These are phyloP conservation scores for Dactylellina haptotyla DNA, from an alignment of 2,329 filamentous ascomycete genomes.

Conservation along the genomic window DNA sequence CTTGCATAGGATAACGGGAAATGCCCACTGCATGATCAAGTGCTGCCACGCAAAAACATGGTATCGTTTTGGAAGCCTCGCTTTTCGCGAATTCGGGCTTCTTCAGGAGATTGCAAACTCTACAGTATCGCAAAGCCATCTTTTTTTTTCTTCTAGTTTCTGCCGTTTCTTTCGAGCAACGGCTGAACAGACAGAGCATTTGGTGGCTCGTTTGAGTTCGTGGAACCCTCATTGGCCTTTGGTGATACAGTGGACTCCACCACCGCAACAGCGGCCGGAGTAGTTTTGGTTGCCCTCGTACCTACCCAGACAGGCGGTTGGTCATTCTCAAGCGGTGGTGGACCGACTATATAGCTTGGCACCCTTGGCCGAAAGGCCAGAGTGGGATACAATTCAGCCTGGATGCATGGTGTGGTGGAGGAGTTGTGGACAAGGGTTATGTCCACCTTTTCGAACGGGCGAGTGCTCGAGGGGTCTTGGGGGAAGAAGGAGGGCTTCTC, in stretches of 20 bases:
- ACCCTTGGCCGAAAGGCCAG: slow-evolving; percentile 17
- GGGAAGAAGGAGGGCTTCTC: slow-evolving; percentile 28
- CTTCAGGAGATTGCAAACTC: slow-evolving; percentile 9
- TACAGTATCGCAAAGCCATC: not conserved
- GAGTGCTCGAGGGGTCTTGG: slow-evolving; percentile 50
- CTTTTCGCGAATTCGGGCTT: slow-evolving; percentile 30
- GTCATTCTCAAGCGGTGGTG: slow-evolving; percentile 37
- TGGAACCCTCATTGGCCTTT: slow-evolving; percentile 40
- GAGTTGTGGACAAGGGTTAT: slow-evolving; percentile 35
- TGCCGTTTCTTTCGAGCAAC: slow-evolving; percentile 15
- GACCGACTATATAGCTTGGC: slow-evolving; percentile 42
- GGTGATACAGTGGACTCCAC: slow-evolving; percentile 24
- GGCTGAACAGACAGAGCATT: slow-evolving; percentile 27
- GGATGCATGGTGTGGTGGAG: slow-evolving; percentile 46
- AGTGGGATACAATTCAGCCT: slow-evolving; percentile 50
- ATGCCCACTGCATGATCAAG: slow-evolving; percentile 29
- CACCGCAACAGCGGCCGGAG: slow-evolving; percentile 19
- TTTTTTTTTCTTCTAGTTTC: not conserved
- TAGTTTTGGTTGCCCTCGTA: slow-evolving; percentile 31
- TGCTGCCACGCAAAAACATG: not conserved
- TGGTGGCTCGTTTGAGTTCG: slow-evolving; percentile 27
- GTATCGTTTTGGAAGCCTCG: slow-evolving; percentile 19
- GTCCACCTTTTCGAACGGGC: slow-evolving; percentile 36
- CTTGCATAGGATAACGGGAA: slow-evolving; percentile 42
- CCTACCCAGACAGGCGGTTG: slow-evolving; percentile 46